Evolutionary conservation across 2,329 filamentous ascomycete species (phyloP), one percentile per base, ranked within the genome.

Genomic region (Coniella vitis): DNA sequence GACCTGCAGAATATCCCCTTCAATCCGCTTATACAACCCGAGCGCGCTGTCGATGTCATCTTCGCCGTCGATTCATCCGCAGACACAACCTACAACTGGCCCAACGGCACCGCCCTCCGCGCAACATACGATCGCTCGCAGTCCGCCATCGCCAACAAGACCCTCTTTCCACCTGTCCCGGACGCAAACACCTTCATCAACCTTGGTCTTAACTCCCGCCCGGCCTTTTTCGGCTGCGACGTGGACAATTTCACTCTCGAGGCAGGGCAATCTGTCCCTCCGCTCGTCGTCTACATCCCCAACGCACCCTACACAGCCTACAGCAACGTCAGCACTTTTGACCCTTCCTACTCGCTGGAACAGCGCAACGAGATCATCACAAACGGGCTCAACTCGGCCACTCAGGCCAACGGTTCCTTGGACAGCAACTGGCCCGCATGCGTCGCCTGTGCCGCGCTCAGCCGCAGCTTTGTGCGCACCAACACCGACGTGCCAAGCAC

Each of bases 311-410:
- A 94, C 68, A 77, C 83, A 40, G 79, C 78, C 62, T 68, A 75
- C 55, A 86, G 83, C 65, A 97, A 97, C 70, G 76, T 85, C 7
- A 86, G 84, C 2, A 96, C 91, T 42, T 91, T 86, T 64, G 73
- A 81, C 52, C 71, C 81, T 34, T 66, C 67, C 36, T 88, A 90
- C 73, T 73, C 76, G 32, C 67, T 79, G 57, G 66, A 62, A 1
- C 67, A 88, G 68, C 86, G 91, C 54, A 80, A 95, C 63, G 76
- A 76, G 54, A 87, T 95, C 61, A 89, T 98, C 60, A 66, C 79
- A 56, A 97, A 98, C 68, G 91, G 89, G 17, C 93, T 86, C 69
- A 79, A 93, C 57, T 80, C 84, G 16, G 90, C 79, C 3, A 96
- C 90, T 0, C 84, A 86, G 72, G 88, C 79, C 45, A 96, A 97